Conservation (phyloP, 75 land plant species). For the Gnetum montanum region DNA sequence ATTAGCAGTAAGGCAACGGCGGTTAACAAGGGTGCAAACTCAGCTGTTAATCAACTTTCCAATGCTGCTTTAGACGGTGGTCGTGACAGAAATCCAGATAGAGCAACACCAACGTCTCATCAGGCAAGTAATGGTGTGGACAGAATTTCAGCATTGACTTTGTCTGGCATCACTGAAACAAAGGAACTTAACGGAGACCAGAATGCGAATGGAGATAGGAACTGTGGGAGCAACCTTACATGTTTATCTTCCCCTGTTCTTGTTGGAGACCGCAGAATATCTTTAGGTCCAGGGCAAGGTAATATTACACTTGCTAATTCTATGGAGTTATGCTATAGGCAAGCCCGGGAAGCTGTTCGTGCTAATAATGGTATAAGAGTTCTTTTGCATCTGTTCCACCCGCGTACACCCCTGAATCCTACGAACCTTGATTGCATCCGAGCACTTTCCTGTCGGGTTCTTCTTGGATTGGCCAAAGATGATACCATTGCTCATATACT, state of each 20-base stretch:
- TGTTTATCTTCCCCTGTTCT: slow-evolving; percentile 40
- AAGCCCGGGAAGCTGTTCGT: slow-evolving; percentile 94
- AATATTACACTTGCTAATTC: slow-evolving; percentile 91
- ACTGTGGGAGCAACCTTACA: slow-evolving; percentile 12
- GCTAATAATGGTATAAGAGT: slow-evolving; percentile 98
- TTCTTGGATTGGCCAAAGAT: slow-evolving; percentile 95
- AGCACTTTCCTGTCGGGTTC: slow-evolving; percentile 91
- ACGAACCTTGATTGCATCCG: slow-evolving; percentile 75
- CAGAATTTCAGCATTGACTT: slow-evolving; percentile 4
- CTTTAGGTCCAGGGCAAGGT: slow-evolving; percentile 86
- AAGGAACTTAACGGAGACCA: slow-evolving; percentile 42
- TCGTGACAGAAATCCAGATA: slow-evolving; percentile 37
- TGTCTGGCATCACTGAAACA: slow-evolving; percentile 20
- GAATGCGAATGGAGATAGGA: slow-evolving; percentile 18
- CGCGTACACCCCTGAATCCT: slow-evolving; percentile 72
- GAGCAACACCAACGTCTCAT: slow-evolving; percentile 20
- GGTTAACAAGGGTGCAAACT: slow-evolving; percentile 22
- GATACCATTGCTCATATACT: slow-evolving; percentile 96
- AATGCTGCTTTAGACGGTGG: slow-evolving; percentile 17
- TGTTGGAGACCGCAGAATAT: slow-evolving; percentile 90
- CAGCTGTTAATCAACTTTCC: slow-evolving; percentile 14
- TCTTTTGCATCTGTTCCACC: slow-evolving; percentile 83
- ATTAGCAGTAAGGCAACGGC: slow-evolving; percentile 58
- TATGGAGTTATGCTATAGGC: slow-evolving; percentile 89
- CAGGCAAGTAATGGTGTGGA: no score